Evolutionary conservation across 2,329 filamentous ascomycete species (phyloP), one percentile per base, ranked within the genome.

Genomic region (Trichocomaceae sp.): DNA sequence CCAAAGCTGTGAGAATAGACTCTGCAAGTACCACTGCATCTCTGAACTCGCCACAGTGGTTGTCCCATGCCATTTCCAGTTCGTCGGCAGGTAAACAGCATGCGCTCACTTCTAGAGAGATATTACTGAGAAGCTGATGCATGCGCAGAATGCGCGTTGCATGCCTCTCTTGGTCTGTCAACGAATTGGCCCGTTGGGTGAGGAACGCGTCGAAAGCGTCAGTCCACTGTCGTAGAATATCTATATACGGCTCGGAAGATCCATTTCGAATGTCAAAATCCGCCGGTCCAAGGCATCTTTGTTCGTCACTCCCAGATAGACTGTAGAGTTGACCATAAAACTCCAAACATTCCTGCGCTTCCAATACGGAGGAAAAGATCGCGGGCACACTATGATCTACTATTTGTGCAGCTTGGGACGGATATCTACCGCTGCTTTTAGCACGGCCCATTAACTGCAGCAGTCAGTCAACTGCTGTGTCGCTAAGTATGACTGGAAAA

Each of bases 181-280:
- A 47, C 10, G 50, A 39, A 26, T 44, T 31, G 22, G 29, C 42
- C 23, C 50, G 50, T 10, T n/a, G 22, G 8, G 33, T 20, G 20
- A 52, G 29, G 12, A 52, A 52, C 12, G 50, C 50, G n/a, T 52
- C 42, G 15, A 52, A 52, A 10, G 50, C 50, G 9, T 15, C 47
- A 5, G 50, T 47, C 50, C 50, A 52, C 35, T 35, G 41, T 17
- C 45, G 41, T n/a, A 52, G 8, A 35, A 52, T 35, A 13, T 39
- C 45, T 7, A 52, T 47, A 46, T 52, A 52, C 12, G 15, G 45
- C 22, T 39, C 15, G 20, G 50, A 42, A 31, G 22, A 47, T 2
- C 12, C 20, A 17, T n/a, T 8, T 39, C 42, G 41, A 46, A 20
- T 20, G 37, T 52, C 42, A 19, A 15, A 19, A 37, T 48, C 47